A percentile compares a stretch with the other conserved stretches of the same genome.
phyloP scores from a whole-genome alignment of 2,329 filamentous ascomycete species.

The Colletotrichum karsti region DNA sequence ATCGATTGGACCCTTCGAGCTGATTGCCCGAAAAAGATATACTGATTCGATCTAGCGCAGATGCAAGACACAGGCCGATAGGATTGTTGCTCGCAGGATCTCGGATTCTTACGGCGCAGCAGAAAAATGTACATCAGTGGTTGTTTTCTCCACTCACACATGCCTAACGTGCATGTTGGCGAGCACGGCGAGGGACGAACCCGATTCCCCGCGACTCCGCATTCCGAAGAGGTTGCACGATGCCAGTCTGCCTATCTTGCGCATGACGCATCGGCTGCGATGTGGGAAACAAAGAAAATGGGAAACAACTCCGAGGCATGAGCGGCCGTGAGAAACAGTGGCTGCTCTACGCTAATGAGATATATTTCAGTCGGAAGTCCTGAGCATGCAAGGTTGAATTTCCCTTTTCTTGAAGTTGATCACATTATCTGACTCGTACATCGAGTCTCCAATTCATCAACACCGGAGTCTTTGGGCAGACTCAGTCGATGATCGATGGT shows the following conservation, averaged over 20 bases:
- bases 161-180: constrained; percentile 1
- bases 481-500: not conserved
- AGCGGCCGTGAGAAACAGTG: not conserved
- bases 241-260: not conserved
- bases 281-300: not conserved
- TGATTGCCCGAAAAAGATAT: not conserved
- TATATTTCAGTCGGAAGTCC: not conserved
- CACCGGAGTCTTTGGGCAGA: not conserved
- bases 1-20: not conserved
- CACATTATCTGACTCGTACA: too few species aligned
- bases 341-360: not conserved
- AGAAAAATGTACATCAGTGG: not conserved
- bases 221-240: not conserved
- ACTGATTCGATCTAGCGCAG: not conserved
- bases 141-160: constrained; percentile 5
- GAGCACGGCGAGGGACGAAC: not conserved
- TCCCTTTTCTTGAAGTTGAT: too few species aligned
- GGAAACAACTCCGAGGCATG: not conserved
- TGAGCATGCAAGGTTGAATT: too few species aligned
- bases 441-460: too few species aligned
- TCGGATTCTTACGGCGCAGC: constrained; percentile 6
- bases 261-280: not conserved
- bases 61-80: constrained; percentile 9
- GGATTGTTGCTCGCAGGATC: constrained; percentile 25
- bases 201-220: not conserved